These are phyloP conservation scores for Stachybotrys elegans DNA, from an alignment of 2,329 filamentous ascomycete genomes.

Conservation along the genomic window DNA sequence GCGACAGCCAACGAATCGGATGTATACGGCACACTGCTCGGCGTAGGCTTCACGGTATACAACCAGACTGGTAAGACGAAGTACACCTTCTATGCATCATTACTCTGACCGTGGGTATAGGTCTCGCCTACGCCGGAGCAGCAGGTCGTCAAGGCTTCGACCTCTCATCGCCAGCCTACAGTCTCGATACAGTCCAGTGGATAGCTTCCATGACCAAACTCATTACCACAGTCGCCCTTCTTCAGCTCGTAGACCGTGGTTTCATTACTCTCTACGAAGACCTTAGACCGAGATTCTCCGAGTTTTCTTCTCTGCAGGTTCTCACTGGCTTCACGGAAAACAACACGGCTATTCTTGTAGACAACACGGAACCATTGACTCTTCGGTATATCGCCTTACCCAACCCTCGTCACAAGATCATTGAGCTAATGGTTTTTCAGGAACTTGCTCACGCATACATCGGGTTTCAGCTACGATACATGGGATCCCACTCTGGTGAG, in stretches of 20 bases:
- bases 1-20: background rate
- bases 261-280: slow-evolving; percentile 24
- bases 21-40: background rate
- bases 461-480: slow-evolving; percentile 32
- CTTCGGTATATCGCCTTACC: slow-evolving; percentile 15
- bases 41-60: slow-evolving; percentile 1
- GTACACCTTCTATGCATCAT: background rate
- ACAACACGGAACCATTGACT: slow-evolving; percentile 21
- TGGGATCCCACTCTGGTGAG: slow-evolving; percentile 23
- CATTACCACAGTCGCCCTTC: slow-evolving; percentile 21
- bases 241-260: slow-evolving; percentile 26
- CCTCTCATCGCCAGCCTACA: slow-evolving; percentile 17
- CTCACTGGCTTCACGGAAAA: slow-evolving; percentile 19
- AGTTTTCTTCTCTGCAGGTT: slow-evolving; percentile 18
- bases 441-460: slow-evolving; percentile 36
- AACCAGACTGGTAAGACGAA: background rate
- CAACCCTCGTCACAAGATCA: background rate
- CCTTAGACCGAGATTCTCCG: slow-evolving; percentile 19
- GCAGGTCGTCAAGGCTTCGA: slow-evolving; percentile 21
- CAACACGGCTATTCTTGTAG: slow-evolving; percentile 18
- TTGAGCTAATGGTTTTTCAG: slow-evolving; percentile 9
- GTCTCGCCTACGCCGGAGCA: slow-evolving; percentile 20
- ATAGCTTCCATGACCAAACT: slow-evolving; percentile 30
- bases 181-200: slow-evolving; percentile 20
- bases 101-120: slow-evolving; percentile 9